A percentile compares a stretch with the other conserved stretches of the same genome.
These are phyloP conservation scores for Globisporangium cylindrosporum DNA, from an alignment of 352 stramenopile species.

Conservation along the genomic window DNA sequence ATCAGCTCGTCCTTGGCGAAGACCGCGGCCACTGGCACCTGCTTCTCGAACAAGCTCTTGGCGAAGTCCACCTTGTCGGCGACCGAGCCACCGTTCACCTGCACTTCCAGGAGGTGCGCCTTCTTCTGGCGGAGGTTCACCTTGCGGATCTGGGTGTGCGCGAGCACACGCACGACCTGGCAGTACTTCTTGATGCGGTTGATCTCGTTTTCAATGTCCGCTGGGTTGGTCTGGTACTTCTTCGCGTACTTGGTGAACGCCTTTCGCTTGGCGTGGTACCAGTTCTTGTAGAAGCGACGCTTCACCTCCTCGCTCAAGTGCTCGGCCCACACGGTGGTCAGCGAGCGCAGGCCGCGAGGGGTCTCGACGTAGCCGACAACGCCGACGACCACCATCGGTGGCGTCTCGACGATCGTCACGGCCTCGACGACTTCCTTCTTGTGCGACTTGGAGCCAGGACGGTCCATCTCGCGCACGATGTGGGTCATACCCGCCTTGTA, in stretches of 20 bases:
- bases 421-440: conserved; percentile 99
- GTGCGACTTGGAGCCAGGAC: conserved; percentile 99
- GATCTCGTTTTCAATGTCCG: conserved; percentile 96
- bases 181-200: conserved; percentile 99
- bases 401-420: conserved; percentile 99
- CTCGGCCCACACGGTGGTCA: conserved; percentile 99
- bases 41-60: conserved; percentile 99
- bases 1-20: conserved; percentile 98
- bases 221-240: conserved; percentile 95
- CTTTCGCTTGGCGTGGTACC: conserved; percentile 99
- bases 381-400: conserved; percentile 99
- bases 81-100: conserved; percentile 98
- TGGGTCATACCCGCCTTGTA: conserved; percentile 99
- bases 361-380: conserved; percentile 99
- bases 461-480: conserved; percentile 98
- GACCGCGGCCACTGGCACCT: conserved; percentile 96
- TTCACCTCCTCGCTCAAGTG: conserved; percentile 99
- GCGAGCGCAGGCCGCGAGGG: conserved; percentile 96
- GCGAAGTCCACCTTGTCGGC: conserved; percentile 99
- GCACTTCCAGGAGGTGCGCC: conserved; percentile 99
- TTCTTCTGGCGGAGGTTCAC: conserved; percentile 99
- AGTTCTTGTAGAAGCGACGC: conserved; percentile 99
- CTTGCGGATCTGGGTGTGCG: conserved; percentile 99
- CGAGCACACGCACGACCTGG: conserved; percentile 98
- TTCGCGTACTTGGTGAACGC: conserved; percentile 99